phyloP scores from a whole-genome alignment of 176 grass and related monocot species.

The Carex kokanica region DNA sequence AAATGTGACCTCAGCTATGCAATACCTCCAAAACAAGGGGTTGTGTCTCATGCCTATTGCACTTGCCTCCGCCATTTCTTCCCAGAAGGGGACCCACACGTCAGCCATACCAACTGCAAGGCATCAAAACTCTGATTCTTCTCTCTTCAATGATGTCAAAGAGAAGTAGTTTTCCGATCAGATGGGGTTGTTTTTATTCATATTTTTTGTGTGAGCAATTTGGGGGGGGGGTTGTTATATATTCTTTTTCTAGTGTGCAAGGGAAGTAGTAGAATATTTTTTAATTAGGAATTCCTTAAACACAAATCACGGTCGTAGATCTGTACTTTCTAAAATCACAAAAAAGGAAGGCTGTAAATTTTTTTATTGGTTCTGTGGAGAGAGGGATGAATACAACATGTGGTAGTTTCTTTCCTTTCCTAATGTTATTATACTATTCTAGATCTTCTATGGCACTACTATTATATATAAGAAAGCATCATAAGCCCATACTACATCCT shows the following conservation, averaged over 20 bases:
- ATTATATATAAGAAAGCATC: too few species aligned
- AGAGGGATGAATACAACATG: too few species aligned
- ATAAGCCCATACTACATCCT: too few species aligned
- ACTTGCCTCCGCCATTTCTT: conserved; percentile 61
- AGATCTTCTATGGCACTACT: too few species aligned
- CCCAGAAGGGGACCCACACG: conserved; percentile 42
- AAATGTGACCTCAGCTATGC: conserved; percentile 63
- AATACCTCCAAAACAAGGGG: conserved; percentile 77
- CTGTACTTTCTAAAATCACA: too few species aligned
- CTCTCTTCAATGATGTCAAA: neutral
- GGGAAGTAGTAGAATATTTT: neutral
- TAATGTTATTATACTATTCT: too few species aligned
- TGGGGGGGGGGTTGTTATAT: neutral
- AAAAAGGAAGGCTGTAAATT: too few species aligned
- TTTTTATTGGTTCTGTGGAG: too few species aligned
- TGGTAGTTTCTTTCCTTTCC: too few species aligned
- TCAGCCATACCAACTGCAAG: conserved; percentile 30
- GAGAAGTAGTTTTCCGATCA: neutral
- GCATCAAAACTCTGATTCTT: conserved; percentile 15
- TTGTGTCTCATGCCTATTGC: conserved; percentile 85
- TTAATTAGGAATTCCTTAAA: neutral
- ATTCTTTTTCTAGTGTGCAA: neutral
- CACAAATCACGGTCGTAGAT: neutral
- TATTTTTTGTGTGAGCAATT: neutral
- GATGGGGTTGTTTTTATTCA: neutral